phyloP scores from a whole-genome alignment of 805 yeast genomes.

The Candida odintsovae region DNA sequence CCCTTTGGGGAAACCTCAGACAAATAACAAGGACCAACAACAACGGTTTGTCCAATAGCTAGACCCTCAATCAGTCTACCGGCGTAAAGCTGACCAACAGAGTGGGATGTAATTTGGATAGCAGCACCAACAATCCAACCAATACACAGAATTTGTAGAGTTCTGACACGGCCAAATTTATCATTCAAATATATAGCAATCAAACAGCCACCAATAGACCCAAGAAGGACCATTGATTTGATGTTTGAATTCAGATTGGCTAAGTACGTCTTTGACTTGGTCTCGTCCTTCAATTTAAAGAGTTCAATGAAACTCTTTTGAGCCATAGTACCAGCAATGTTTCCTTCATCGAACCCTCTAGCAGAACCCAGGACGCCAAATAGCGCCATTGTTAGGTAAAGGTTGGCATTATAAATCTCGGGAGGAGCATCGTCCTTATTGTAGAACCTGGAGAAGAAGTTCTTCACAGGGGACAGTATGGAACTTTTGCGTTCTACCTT shows the following conservation, averaged over 20 bases:
- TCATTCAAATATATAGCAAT: slow-evolving; percentile 44
- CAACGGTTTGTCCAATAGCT: slow-evolving; percentile 51
- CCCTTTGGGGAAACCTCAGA: slow-evolving; percentile 50
- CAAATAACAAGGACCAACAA: slow-evolving; percentile 49
- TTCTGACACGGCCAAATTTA: slow-evolving; percentile 43
- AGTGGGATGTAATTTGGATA: slow-evolving; percentile 41
- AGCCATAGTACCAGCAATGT: slow-evolving; percentile 39
- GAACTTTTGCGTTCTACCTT: not conserved
- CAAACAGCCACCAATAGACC: slow-evolving; percentile 52
- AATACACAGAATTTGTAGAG: slow-evolving; percentile 38
- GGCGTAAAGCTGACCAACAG: slow-evolving; percentile 46
- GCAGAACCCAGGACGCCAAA: slow-evolving; percentile 54
- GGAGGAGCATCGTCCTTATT: slow-evolving; percentile 27
- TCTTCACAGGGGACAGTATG: not conserved
- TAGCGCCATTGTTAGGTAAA: slow-evolving; percentile 38
- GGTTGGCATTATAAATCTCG: slow-evolving; percentile 41
- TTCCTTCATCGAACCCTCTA: slow-evolving; percentile 55
- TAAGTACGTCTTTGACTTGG: slow-evolving; percentile 27
- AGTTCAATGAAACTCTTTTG: slow-evolving; percentile 35
- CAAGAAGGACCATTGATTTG: slow-evolving; percentile 53
- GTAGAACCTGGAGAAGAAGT: slow-evolving; percentile 11
- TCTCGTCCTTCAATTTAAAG: slow-evolving; percentile 40
- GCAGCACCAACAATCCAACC: slow-evolving; percentile 41
- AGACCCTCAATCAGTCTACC: slow-evolving; percentile 52
- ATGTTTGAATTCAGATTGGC: slow-evolving; percentile 48